Conservation (phyloP, 1,139 yeast species). For the Lodderomyces orthopsilosis region DNA sequence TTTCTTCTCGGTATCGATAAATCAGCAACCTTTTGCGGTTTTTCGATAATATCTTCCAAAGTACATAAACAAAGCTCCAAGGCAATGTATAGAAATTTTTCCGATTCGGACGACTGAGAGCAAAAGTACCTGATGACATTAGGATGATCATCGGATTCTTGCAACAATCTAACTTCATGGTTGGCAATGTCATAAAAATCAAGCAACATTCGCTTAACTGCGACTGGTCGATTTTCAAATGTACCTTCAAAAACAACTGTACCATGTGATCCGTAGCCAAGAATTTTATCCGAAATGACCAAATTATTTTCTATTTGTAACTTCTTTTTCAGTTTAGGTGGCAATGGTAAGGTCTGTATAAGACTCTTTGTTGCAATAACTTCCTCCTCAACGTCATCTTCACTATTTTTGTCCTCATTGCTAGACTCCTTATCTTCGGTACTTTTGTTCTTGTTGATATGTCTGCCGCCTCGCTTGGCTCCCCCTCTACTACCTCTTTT, state of each 20-base stretch:
- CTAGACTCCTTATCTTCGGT: constrained; percentile 12
- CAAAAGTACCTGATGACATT: constrained; percentile 92
- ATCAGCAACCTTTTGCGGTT: constrained; percentile 35
- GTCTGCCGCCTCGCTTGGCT: constrained; percentile 42
- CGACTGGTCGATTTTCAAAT: constrained; percentile 91
- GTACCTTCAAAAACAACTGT: constrained; percentile 90
- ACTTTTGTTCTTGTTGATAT: constrained; percentile 39
- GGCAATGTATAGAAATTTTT: constrained; percentile 87
- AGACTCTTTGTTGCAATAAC: constrained; percentile 30
- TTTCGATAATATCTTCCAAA: constrained; percentile 77
- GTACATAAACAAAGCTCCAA: constrained; percentile 88
- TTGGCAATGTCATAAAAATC: constrained; percentile 94
- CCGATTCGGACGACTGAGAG: constrained; percentile 71
- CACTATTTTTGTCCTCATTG: constrained; percentile 14
- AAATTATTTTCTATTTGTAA: constrained; percentile 53
- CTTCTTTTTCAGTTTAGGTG: constrained; percentile 25
- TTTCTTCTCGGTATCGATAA: constrained; percentile 27
- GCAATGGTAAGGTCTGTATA: constrained; percentile 20
- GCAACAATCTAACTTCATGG: constrained; percentile 84
- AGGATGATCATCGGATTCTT: constrained; percentile 96
- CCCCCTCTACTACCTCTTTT: constrained; percentile 91
- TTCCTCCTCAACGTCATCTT: constrained; percentile 18
- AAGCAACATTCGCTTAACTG: constrained; percentile 88
- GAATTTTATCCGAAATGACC: constrained; percentile 63
- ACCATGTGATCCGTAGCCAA: constrained; percentile 97